phyloP scores from a whole-genome alignment of 805 yeast species.

The Cyberlindnera subsufficiens region DNA sequence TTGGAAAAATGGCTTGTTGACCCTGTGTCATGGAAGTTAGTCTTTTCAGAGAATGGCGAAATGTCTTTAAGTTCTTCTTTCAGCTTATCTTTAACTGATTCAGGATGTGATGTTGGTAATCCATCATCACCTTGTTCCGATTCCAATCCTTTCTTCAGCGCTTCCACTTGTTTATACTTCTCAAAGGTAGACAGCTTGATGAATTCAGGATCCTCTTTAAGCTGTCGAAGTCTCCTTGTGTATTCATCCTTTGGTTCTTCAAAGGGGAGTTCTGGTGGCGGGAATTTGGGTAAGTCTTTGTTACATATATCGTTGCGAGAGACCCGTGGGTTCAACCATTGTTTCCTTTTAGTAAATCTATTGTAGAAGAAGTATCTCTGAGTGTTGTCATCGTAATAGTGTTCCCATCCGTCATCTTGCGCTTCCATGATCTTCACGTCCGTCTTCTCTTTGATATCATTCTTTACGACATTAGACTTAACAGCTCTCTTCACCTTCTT shows the following conservation, averaged over 20 bases:
- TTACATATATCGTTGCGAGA: conserved; percentile 4
- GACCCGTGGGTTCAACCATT: conserved; percentile 13
- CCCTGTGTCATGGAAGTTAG: conserved; percentile 5
- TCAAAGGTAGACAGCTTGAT: conserved; percentile 6
- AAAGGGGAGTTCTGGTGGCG: conserved; percentile 10
- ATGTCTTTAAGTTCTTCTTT: neutral
- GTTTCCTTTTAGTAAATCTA: conserved; percentile 3
- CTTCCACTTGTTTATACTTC: conserved; percentile 8
- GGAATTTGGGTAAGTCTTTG: conserved; percentile 5
- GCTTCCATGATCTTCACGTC: neutral
- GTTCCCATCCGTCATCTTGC: conserved; percentile 13
- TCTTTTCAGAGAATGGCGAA: conserved; percentile 1
- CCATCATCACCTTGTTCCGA: neutral
- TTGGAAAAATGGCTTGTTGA: conserved; percentile 3
- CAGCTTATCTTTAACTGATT: neutral
- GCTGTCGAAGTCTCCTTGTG: neutral
- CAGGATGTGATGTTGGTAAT: too few species aligned
- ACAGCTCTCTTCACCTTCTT: neutral
- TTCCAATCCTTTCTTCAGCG: conserved; percentile 2
- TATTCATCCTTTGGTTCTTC: conserved; percentile 6
- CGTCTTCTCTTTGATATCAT: neutral
- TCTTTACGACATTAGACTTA: neutral
- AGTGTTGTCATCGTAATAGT: conserved; percentile 5
- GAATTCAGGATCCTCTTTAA: conserved; percentile 7
- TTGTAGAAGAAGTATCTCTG: conserved; percentile 8